phyloP scores from a whole-genome alignment of 78 protist species.

The Capsaspora owczarzaki region DNA sequence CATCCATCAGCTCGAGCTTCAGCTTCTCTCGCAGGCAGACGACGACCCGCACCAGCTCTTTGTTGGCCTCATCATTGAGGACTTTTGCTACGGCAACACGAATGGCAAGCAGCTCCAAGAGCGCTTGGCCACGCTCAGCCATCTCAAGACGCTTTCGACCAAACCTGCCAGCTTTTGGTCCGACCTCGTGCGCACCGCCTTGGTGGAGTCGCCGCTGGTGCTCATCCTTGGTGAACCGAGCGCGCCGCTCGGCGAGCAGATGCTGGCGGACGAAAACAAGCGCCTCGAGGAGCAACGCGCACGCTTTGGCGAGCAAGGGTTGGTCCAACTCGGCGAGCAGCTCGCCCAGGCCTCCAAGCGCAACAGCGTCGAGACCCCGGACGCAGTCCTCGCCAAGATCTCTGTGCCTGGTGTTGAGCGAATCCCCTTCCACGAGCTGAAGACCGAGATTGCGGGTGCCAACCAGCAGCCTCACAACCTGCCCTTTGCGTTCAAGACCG shows the following conservation, averaged over 20 bases:
- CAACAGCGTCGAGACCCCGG: slow-evolving; percentile 18
- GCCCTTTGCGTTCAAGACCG: neutral
- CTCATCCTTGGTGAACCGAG: neutral
- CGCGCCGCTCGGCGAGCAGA: neutral
- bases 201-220: neutral
- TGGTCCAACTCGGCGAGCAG: neutral
- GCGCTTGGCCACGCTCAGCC: neutral
- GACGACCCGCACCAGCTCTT: neutral
- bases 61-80: neutral
- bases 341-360: neutral
- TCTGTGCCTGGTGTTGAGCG: neutral
- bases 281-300: slow-evolving; percentile 9
- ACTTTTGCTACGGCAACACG: neutral
- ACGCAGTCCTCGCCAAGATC: neutral
- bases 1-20: neutral
- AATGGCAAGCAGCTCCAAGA: neutral
- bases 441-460: neutral
- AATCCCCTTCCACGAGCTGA: neutral
- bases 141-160: neutral
- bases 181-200: neutral
- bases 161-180: neutral
- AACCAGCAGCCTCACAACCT: neutral
- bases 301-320: slow-evolving; percentile 1
- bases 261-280: neutral
- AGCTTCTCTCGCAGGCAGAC: neutral